Evolutionary conservation across 179 eudicot species (phyloP).

Genomic region (Heliamphora pulchella): DNA sequence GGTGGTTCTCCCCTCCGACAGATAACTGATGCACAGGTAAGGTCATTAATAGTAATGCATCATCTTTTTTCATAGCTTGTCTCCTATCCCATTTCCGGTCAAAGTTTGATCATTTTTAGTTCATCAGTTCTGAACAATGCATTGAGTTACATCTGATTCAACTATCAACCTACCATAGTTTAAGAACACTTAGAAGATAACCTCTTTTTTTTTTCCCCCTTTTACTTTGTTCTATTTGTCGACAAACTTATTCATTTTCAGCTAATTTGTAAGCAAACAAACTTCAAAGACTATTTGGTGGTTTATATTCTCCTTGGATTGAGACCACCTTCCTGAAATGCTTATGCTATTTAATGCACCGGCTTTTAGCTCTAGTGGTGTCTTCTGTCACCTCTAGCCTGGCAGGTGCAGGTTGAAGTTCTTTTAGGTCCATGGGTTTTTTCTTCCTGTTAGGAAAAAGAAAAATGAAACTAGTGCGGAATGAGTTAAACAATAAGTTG

Average conservation of each 20-base stretch:
- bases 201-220: background rate
- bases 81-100: background rate
- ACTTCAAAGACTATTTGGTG: background rate
- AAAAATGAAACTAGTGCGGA: no score
- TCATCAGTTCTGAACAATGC: background rate
- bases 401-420: background rate
- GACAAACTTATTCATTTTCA: background rate
- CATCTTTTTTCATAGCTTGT: slow-evolving; percentile 6
- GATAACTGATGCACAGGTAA: slow-evolving; percentile 95
- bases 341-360: background rate
- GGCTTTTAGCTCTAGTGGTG: background rate
- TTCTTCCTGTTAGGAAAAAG: no score
- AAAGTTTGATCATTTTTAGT: background rate
- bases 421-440: background rate
- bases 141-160: background rate
- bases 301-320: no score
- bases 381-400: no score
- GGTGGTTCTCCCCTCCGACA: slow-evolving; percentile 98
- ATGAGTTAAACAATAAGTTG: no score
- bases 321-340: background rate
- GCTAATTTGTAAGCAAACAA: background rate
- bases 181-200: background rate
- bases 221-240: background rate
- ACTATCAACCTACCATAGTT: slow-evolving; percentile 2
- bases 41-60: slow-evolving; percentile 12